Base-by-base conservation (phyloP, 768 basidiomycete species). In the Pisolithus microcarpus region DNA sequence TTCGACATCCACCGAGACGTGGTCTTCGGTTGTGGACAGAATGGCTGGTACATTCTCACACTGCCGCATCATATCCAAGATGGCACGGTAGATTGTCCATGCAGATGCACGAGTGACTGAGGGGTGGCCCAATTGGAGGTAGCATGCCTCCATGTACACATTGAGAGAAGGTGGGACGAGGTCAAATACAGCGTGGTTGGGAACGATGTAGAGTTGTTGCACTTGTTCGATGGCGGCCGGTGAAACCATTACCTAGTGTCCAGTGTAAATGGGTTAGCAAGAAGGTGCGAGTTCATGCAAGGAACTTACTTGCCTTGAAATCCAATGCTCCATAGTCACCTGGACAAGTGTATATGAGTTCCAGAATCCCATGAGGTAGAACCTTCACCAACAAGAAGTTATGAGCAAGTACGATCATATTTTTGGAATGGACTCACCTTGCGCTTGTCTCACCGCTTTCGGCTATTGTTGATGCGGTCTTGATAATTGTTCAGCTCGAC, bases 151-250 rank as follows among this genome's bases (percentile, higher is more conserved):
- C 0, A 56, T 64, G n/a, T 47, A 62, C 1, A 28, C 7, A n/a
- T 59, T 39, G 49, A 75, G 70, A 0, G 49, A 42, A 0, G 58
- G 57, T 1, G 73, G 71, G 4, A 67, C 63, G 0, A 75, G 58
- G 18, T 71, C 50, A 44, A 73, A 72, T 0, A 72, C 63, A 3
- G 57, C 56, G 46, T 73, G 62, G 48, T 65, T 58, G 6, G 56
- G 59, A 4, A 64, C 69, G 0, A 70, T 68, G 50, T 63, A 75
- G n/a, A 56, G 23, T 5, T 46, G 10, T 24, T 56, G 43, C 28
- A 62, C 56, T 28, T 63, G 61, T 8, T 53, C 38, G 7, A 69
- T 38, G 3, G 57, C 38, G 1, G 59, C 52, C 4, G 26, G 43
- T 0, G 46, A 30, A 13, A 65, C 58, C 13, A 40, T 28, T 16